Conservation (phyloP, 306 rosid genomes). For the Prunus kanzakura region DNA sequence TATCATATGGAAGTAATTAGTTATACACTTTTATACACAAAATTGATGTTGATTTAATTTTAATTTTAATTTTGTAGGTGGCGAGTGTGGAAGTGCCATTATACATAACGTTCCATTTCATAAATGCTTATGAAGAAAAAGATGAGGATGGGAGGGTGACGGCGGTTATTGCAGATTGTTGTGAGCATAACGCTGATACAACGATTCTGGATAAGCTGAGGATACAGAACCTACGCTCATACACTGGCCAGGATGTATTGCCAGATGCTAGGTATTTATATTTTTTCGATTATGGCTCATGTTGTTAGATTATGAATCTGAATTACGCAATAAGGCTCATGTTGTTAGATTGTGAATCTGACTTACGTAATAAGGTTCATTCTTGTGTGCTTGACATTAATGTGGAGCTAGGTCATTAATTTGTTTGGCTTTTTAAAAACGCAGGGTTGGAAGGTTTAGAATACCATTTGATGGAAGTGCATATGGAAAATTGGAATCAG, state of each 20-base stretch:
- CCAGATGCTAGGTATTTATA: constrained; percentile 76
- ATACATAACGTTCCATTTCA: constrained; percentile 80
- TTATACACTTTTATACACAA: neutral
- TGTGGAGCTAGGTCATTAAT: neutral
- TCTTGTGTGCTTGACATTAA: no score
- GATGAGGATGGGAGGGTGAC: constrained; percentile 83
- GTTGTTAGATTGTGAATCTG: neutral
- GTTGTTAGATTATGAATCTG: neutral
- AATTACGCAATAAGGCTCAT: neutral
- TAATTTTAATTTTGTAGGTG: constrained; percentile 42
- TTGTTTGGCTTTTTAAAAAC: neutral
- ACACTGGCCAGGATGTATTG: constrained; percentile 51
- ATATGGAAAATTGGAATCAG: constrained; percentile 69
- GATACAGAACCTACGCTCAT: constrained; percentile 62
- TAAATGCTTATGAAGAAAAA: constrained; percentile 80
- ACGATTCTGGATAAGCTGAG: constrained; percentile 63
- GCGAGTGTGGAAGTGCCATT: constrained; percentile 88
- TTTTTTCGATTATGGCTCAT: neutral
- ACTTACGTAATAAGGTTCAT: neutral
- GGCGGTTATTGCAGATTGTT: constrained; percentile 69
- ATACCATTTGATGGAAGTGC: constrained; percentile 80
- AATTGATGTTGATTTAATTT: neutral
- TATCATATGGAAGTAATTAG: neutral
- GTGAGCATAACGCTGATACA: constrained; percentile 73
- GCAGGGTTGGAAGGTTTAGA: constrained; percentile 83